A percentile compares a stretch with the other conserved stretches of the same genome.
phyloP scores from a whole-genome alignment of 371 early-diverging fungal genomes.

The Mortierella sp. region DNA sequence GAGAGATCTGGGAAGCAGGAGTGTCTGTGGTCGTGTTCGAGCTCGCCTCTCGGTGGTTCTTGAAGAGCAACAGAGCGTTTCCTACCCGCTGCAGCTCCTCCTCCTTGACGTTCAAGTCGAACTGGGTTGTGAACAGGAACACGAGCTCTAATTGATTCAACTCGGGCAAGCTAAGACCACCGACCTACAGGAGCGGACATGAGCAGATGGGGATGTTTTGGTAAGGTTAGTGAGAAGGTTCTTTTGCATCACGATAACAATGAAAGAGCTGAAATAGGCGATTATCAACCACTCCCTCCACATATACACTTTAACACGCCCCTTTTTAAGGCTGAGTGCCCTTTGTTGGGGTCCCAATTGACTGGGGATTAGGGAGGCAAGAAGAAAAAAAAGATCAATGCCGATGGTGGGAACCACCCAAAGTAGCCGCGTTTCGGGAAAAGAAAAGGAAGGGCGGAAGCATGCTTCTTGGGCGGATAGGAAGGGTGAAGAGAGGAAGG shows the following conservation, averaged over 20 bases:
- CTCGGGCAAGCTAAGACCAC: slow-evolving; percentile 88
- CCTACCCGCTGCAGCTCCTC: slow-evolving; percentile 46
- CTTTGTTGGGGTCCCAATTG: slow-evolving; percentile 6
- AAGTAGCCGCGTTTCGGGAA: not conserved
- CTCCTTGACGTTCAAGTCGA: slow-evolving; percentile 78
- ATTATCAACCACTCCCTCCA: not conserved
- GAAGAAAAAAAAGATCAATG: not conserved
- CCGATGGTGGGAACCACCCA: not conserved
- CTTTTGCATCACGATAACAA: not conserved
- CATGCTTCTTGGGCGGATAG: not conserved
- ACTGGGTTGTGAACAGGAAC: slow-evolving; percentile 86
- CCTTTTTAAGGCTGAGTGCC: not conserved
- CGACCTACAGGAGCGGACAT: slow-evolving; percentile 65
- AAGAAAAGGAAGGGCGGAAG: not conserved
- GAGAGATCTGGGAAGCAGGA: not conserved
- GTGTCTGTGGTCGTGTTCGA: not conserved
- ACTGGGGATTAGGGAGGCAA: not conserved
- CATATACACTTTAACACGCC: not conserved
- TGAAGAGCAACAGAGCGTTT: slow-evolving; percentile 26
- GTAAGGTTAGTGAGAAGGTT: not conserved
- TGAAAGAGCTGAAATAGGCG: too few relatives aligned
- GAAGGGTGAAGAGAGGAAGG: not conserved
- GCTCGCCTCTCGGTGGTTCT: slow-evolving; percentile 12
- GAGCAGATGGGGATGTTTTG: not conserved
- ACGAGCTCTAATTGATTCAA: slow-evolving; percentile 92